phyloP scores from a whole-genome alignment of 495 filamentous ascomycete species.

The Aspergillus incahuasiensis region DNA sequence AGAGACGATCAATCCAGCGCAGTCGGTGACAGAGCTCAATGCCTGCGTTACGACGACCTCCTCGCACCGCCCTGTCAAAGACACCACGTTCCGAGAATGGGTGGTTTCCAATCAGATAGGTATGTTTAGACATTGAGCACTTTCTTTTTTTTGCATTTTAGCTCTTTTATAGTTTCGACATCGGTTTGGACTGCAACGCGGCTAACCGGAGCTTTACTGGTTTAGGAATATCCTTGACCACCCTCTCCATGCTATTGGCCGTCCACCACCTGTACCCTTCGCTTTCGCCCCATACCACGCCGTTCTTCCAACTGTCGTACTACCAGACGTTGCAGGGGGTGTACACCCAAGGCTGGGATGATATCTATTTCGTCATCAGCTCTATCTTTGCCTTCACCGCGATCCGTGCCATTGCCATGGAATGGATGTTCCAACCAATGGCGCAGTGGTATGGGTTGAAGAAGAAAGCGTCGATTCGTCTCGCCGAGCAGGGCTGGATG shows the following conservation, averaged over 20 bases:
- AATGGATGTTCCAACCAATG: conserved; percentile 76
- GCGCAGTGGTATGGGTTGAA: conserved; percentile 64
- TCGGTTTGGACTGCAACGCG: neutral
- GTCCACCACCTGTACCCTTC: conserved; percentile 76
- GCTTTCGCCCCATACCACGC: conserved; percentile 68
- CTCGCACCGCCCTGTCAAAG: conserved; percentile 33
- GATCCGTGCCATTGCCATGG: conserved; percentile 77
- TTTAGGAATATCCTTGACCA: conserved; percentile 70
- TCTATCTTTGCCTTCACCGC: conserved; percentile 83
- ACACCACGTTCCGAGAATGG: conserved; percentile 49
- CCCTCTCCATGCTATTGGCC: conserved; percentile 70
- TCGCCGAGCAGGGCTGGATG: conserved; percentile 93
- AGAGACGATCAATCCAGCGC: conserved; percentile 26
- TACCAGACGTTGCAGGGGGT: conserved; percentile 59
- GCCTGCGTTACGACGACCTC: conserved; percentile 36
- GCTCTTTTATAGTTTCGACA: neutral
- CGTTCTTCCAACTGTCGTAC: conserved; percentile 84
- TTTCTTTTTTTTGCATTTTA: neutral
- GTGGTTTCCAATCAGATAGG: conserved; percentile 51
- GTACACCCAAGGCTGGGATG: conserved; percentile 73
- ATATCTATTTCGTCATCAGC: conserved; percentile 72
- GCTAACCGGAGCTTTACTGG: conserved; percentile 19
- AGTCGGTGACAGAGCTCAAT: conserved; percentile 37
- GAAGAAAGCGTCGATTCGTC: conserved; percentile 68
- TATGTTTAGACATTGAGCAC: conserved; percentile 22